Base-by-base conservation (phyloP, 176 grass and related monocot species). In the Themeda triandra region DNA sequence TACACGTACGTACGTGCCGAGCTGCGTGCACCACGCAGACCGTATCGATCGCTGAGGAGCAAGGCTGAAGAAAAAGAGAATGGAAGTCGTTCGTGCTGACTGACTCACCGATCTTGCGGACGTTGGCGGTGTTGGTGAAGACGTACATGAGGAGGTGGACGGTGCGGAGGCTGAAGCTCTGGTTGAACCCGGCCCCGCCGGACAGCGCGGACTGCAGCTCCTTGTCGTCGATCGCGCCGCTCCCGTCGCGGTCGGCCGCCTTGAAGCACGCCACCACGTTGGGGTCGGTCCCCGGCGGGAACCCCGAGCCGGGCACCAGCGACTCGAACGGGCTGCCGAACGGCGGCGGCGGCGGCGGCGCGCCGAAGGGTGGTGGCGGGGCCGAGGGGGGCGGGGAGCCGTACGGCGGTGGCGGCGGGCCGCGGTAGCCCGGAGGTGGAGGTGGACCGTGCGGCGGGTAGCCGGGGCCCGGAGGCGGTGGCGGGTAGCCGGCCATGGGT, bases 121-220 rank as follows among this genome's bases (percentile, higher is more conserved):
- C 78, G 73, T 90, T 98, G 27, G 91, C 89, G 86, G 87, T 90
- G 48, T 88, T 92, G 58, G 93, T 95, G 91, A 98, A 98, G 70
- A 94, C 87, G 85, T 98, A 92, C 96, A 98, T 98, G 74, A 98
- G 96, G 73, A 98, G 93, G 85, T 90, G 96, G 1, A 98, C 93
- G 49, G 93, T 98, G 76, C 93, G 90, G 44, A 98, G 54, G 86
- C 96, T 95, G 85, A 98, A 98, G 83, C 73, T 87, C 91, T 98
- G 86, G 80, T 79, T 98, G 85, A 89, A 95, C 13, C 40, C 40
- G 44, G 12, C 2, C 12, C 42, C 12, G 0, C 88, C 82, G 6
- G 96, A 98, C 46, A 98, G 77, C 71, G 89, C 96, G 65, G 94
- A 80, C 84, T 98, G 96, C 33, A 98, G 91, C 77, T 98, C 96